phyloP scores from a whole-genome alignment of 2,329 filamentous ascomycete species.

The Dactylellina drechsleri region DNA sequence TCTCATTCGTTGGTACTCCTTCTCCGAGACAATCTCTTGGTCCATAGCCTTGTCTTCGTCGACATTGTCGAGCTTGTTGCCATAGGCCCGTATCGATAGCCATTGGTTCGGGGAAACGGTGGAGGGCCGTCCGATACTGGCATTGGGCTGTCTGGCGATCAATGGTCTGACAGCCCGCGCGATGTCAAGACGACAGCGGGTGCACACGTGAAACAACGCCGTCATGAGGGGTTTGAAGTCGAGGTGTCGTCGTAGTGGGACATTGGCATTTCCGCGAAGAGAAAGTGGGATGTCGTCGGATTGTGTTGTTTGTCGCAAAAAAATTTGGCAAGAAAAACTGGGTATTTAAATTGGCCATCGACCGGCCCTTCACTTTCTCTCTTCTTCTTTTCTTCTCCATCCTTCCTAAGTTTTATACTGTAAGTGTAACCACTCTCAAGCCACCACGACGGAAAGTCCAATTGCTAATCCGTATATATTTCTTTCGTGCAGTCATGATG shows the following conservation, averaged over 20 bases:
- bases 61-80: slow-evolving; percentile 14
- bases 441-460: not conserved
- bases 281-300: slow-evolving; percentile 49
- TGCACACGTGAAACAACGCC: slow-evolving; percentile 25
- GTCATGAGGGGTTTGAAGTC: slow-evolving; percentile 17
- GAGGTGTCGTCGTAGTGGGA: not conserved
- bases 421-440: slow-evolving; percentile 67
- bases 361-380: slow-evolving; percentile 1
- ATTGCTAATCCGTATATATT: slow-evolving; percentile 59
- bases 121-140: slow-evolving; percentile 11
- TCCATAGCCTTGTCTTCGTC: not conserved
- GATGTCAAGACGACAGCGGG: slow-evolving; percentile 35
- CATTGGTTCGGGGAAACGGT: slow-evolving; percentile 15
- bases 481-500: slow-evolving; percentile 80
- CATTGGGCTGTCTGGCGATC: not conserved
- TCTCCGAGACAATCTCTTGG: not conserved
- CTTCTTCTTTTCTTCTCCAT: slow-evolving; percentile 70
- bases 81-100: slow-evolving; percentile 30
- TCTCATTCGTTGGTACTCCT: not conserved
- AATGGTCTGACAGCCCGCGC: slow-evolving; percentile 4
- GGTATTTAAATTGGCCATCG: slow-evolving; percentile 46
- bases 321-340: slow-evolving; percentile 41
- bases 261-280: slow-evolving; percentile 10
- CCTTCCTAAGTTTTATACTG: slow-evolving; percentile 99
- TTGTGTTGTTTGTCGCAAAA: slow-evolving; percentile 44